These are phyloP conservation scores for Volvox africanus DNA, from an alignment of 139 green algal genomes.

Conservation along the genomic window DNA sequence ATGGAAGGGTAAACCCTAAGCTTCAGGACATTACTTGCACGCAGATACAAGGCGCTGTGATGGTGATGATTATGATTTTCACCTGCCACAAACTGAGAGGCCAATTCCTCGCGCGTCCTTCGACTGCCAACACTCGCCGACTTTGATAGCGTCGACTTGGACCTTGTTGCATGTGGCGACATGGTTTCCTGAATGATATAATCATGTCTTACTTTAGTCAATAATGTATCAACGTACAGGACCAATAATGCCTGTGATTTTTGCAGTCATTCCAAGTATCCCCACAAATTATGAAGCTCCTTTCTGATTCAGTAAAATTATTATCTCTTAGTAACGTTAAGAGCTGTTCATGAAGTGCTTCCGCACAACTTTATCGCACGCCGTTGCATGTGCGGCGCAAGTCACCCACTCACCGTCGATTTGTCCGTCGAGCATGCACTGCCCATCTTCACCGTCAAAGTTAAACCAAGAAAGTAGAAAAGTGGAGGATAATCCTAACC, in stretches of 20 bases:
- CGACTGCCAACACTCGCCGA: neutral
- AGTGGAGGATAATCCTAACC: neutral
- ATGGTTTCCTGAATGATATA: neutral
- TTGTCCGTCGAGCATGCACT: slow-evolving; percentile 20
- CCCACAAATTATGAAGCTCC: neutral
- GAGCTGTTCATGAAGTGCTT: neutral
- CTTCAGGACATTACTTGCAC: too few species aligned
- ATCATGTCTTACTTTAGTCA: neutral
- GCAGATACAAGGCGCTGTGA: neutral
- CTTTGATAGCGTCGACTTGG: neutral
- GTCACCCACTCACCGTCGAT: neutral
- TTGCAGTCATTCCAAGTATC: neutral
- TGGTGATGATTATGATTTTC: neutral
- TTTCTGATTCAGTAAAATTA: neutral
- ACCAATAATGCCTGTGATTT: neutral
- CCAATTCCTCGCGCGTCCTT: neutral
- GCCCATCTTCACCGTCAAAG: neutral
- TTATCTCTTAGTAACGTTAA: neutral
- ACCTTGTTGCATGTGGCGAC: neutral
- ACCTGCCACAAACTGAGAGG: slow-evolving; percentile 22
- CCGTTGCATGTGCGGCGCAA: neutral
- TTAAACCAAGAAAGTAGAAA: neutral
- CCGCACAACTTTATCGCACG: neutral
- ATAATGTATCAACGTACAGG: neutral
- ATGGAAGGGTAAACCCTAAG: neutral